Evolutionary conservation across 257 asterid genomes (phyloP).

Genomic region (Solanum tarijense): DNA sequence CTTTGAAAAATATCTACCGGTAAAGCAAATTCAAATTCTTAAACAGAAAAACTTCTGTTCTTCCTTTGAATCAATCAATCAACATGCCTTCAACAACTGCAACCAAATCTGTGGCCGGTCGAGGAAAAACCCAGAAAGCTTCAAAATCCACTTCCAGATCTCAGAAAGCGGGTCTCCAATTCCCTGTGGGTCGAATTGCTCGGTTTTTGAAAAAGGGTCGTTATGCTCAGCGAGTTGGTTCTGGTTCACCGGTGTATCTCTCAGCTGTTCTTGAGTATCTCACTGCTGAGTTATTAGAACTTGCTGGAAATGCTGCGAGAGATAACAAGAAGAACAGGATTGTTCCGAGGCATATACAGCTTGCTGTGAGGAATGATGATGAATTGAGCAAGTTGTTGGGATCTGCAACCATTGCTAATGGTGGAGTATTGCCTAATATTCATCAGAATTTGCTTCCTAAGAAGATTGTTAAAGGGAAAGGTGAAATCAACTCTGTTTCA

Average conservation of each 20-base stretch:
- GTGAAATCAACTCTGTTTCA: conserved; percentile 37
- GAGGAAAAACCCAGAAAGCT: conserved; percentile 21
- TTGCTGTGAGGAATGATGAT: conserved; percentile 66
- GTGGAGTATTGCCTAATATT: conserved; percentile 65
- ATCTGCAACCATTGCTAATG: conserved; percentile 42
- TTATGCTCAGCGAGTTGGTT: conserved; percentile 59
- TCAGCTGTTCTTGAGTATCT: conserved; percentile 60
- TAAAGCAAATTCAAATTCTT: background rate
- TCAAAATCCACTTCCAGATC: conserved; percentile 34
- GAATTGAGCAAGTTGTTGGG: conserved; percentile 56
- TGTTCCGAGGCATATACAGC: conserved; percentile 56
- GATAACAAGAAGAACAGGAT: conserved; percentile 63
- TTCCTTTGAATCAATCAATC: background rate
- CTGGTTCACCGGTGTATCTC: conserved; percentile 62
- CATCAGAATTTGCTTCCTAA: conserved; percentile 42
- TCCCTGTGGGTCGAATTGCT: conserved; percentile 63
- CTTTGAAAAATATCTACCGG: background rate
- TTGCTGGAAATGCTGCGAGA: conserved; percentile 65
- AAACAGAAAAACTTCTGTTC: background rate
- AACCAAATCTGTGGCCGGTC: conserved; percentile 23
- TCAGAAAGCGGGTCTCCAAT: conserved; percentile 53
- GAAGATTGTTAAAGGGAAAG: conserved; percentile 24
- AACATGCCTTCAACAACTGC: conserved; percentile 22
- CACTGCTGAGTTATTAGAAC: conserved; percentile 65
- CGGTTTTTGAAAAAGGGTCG: conserved; percentile 54